Percentiles rank a stretch among this genome's conserved stretches.
Conservation (phyloP, 176 grass and related monocot species). For the Oryza rufipogon region DNA sequence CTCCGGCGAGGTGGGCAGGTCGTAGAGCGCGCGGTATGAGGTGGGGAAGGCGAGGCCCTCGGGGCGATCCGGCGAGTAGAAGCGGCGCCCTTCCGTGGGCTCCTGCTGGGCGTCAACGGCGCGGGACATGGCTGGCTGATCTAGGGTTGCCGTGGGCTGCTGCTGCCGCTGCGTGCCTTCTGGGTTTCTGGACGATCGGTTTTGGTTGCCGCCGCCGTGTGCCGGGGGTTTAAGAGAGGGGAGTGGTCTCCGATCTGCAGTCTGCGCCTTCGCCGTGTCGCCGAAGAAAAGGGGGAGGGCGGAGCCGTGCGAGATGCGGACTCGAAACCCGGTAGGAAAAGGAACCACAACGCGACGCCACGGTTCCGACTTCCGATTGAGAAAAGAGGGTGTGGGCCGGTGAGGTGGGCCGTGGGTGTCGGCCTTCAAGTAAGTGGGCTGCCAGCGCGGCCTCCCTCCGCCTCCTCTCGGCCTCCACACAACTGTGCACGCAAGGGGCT, state of each 20-base stretch:
- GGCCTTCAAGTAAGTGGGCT: too few species aligned
- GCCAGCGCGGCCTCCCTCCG: too few species aligned
- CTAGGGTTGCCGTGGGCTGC: neutral
- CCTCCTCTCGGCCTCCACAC: too few species aligned
- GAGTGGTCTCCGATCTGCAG: neutral
- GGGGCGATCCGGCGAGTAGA: conserved; percentile 30
- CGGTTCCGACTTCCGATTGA: too few species aligned
- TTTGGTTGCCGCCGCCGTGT: neutral
- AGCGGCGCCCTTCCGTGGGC: neutral
- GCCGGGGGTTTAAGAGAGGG: neutral
- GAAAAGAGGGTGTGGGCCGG: too few species aligned
- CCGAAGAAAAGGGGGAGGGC: neutral
- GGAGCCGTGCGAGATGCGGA: neutral
- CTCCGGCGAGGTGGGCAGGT: conserved; percentile 70
- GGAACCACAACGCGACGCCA: neutral
- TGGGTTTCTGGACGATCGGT: neutral
- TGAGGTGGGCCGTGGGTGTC: too few species aligned
- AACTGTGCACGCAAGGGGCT: too few species aligned
- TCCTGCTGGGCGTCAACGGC: neutral
- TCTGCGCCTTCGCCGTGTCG: neutral
- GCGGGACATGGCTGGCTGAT: conserved; percentile 19
- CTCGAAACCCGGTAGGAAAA: neutral
- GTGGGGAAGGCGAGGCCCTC: conserved; percentile 5
- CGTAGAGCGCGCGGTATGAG: conserved; percentile 52
- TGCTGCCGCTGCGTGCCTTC: neutral